Conservation (phyloP, 768 basidiomycete genomes). For the Leccinum boreale region DNA sequence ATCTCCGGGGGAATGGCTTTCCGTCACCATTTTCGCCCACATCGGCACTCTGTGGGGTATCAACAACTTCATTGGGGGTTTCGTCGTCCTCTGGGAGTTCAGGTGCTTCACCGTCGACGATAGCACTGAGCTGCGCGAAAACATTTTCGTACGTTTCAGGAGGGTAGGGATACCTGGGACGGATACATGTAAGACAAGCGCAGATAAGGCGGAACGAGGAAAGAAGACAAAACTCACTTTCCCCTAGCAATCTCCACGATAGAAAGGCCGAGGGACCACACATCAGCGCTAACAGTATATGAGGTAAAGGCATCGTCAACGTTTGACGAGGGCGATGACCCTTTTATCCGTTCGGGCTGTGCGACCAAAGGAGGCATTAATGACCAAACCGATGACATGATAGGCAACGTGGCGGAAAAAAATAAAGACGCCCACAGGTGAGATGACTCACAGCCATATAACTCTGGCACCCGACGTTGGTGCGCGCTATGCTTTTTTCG, state of each 20-base stretch:
- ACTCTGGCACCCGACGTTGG: slow-evolving; percentile 97
- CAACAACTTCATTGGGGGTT: slow-evolving; percentile 8
- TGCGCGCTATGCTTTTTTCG: slow-evolving; percentile 94
- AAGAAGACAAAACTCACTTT: slow-evolving; percentile 28
- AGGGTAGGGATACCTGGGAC: slow-evolving; percentile 79
- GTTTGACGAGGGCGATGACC: slow-evolving; percentile 58
- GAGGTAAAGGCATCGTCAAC: slow-evolving; percentile 38
- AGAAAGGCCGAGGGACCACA: slow-evolving; percentile 94
- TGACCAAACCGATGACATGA: background rate
- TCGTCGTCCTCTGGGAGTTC: slow-evolving; percentile 64
- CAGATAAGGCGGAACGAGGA: background rate
- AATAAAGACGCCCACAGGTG: background rate
- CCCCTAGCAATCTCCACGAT: slow-evolving; percentile 92
- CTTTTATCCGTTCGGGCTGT: slow-evolving; percentile 94
- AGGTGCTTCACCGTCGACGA: slow-evolving; percentile 93
- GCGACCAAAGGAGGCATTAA: background rate
- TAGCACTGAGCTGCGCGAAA: slow-evolving; percentile 95
- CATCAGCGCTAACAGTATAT: slow-evolving; percentile 95
- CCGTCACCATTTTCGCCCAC: slow-evolving; percentile 14
- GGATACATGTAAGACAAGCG: slow-evolving; percentile 1
- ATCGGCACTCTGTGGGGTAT: slow-evolving; percentile 7
- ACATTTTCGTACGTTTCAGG: slow-evolving; percentile 97
- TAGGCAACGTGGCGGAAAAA: slow-evolving; percentile 1
- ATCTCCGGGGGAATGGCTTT: slow-evolving; percentile 16
- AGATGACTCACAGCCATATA: slow-evolving; percentile 87